These are phyloP conservation scores for Beverwykella pulmonaria DNA, from an alignment of 495 filamentous ascomycete genomes.

Conservation along the genomic window DNA sequence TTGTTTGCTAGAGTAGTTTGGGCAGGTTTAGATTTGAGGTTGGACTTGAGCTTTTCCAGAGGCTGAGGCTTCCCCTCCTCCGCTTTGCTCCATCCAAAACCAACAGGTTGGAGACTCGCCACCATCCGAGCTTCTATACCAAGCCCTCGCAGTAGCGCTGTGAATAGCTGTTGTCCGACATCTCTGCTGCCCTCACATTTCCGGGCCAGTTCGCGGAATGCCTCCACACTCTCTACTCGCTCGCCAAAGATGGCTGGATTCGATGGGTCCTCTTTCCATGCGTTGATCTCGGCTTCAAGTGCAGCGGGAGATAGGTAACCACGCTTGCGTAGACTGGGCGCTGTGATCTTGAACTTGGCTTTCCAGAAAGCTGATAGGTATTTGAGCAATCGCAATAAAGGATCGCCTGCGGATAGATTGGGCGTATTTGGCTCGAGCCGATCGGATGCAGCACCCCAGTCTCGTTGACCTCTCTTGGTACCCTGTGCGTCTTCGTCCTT, in stretches of 20 bases:
- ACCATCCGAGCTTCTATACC: slow-evolving; percentile 80
- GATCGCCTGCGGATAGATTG: slow-evolving; percentile 79
- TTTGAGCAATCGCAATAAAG: slow-evolving; percentile 76
- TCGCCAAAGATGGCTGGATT: slow-evolving; percentile 73
- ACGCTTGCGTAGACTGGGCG: slow-evolving; percentile 81
- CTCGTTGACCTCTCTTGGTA: slow-evolving; percentile 53
- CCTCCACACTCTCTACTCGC: slow-evolving; percentile 62
- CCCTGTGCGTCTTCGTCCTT: slow-evolving; percentile 4
- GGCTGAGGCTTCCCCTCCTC: slow-evolving; percentile 62
- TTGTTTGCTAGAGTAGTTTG: neutral
- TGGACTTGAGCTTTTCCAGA: slow-evolving; percentile 37
- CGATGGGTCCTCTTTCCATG: slow-evolving; percentile 63
- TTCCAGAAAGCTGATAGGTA: slow-evolving; percentile 82
- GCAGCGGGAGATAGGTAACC: slow-evolving; percentile 76
- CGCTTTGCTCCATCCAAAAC: slow-evolving; percentile 86
- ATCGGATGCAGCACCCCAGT: slow-evolving; percentile 74
- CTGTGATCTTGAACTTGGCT: slow-evolving; percentile 74
- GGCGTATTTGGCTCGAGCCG: slow-evolving; percentile 68
- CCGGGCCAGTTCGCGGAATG: slow-evolving; percentile 69
- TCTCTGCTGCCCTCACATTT: slow-evolving; percentile 82
- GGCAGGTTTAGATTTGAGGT: neutral
- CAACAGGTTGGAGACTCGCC: slow-evolving; percentile 80
- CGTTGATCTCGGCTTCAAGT: slow-evolving; percentile 67
- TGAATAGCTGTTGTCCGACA: slow-evolving; percentile 87
- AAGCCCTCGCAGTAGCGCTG: slow-evolving; percentile 79